Conservation (phyloP, 2,329 filamentous ascomycete genomes). For the Harringtonia aguacate region DNA sequence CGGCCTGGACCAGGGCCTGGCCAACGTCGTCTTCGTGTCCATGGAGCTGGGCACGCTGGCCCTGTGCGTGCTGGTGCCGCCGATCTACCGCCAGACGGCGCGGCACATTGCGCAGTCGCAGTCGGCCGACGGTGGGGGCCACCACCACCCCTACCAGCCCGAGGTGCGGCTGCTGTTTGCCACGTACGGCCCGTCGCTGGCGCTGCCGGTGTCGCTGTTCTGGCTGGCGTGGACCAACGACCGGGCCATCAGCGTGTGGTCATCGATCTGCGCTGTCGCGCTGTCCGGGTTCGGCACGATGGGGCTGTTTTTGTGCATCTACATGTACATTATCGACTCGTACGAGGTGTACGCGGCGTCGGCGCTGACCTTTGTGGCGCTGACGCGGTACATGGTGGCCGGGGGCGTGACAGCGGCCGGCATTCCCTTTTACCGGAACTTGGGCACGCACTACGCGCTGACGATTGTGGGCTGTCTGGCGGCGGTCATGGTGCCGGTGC, state of each 20-base stretch:
- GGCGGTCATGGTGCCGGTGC: neutral
- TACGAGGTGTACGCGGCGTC: neutral
- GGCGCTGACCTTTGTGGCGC: no score
- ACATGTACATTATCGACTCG: neutral
- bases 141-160: no score
- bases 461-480: neutral
- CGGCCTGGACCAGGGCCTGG: no score
- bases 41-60: slow-evolving; percentile 26
- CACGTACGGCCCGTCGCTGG: slow-evolving; percentile 27
- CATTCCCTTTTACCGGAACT: slow-evolving; percentile 1
- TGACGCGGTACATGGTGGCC: neutral
- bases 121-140: no score
- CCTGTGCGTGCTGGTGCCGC: neutral
- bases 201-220: neutral
- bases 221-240: neutral
- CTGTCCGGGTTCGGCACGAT: neutral
- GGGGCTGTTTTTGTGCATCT: neutral
- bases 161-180: slow-evolving; percentile 43
- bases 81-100: neutral
- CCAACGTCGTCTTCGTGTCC: slow-evolving; percentile 8
- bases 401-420: neutral
- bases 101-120: no score
- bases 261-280: slow-evolving; percentile 15
- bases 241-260: neutral
- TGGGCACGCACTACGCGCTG: neutral